Evolutionary conservation across 1,284 basidiomycete genomes (phyloP).

Genomic region (Ustilago nuda): DNA sequence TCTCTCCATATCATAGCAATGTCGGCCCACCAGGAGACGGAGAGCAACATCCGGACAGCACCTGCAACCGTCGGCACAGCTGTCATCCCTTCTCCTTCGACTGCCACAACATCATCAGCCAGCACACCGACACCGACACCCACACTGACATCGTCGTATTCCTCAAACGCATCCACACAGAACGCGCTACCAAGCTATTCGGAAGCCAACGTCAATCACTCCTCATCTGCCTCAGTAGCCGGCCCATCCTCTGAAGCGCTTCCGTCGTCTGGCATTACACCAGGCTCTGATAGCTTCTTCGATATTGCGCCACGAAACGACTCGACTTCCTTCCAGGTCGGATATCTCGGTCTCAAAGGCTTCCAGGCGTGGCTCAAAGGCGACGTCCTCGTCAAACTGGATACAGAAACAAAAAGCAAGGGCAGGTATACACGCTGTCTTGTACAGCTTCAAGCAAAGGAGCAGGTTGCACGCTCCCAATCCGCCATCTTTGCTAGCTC

Average conservation of each 20-base stretch:
- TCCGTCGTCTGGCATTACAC: not conserved
- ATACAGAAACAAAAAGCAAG: constrained; percentile 29
- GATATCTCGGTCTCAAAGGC: constrained; percentile 63
- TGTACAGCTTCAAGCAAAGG: constrained; percentile 31
- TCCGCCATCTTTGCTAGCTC: not conserved
- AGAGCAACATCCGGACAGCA: not conserved
- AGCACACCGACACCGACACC: not conserved
- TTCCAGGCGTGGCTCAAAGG: constrained; percentile 63
- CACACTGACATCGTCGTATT: not conserved
- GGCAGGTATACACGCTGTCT: constrained; percentile 41
- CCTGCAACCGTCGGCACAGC: not conserved
- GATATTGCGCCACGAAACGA: constrained; percentile 64
- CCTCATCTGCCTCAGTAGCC: not conserved
- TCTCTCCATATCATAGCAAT: not conserved
- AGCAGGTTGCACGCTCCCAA: constrained; percentile 7
- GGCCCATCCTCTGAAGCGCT: not conserved
- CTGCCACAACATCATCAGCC: constrained; percentile 3
- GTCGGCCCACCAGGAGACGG: not conserved
- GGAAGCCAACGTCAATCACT: constrained; percentile 11
- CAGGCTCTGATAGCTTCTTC: constrained; percentile 52
- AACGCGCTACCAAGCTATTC: constrained; percentile 29
- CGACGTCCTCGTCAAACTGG: constrained; percentile 66
- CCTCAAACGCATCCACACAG: constrained; percentile 6
- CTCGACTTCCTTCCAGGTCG: constrained; percentile 65
- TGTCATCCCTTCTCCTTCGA: not conserved